A percentile compares a stretch with the other conserved stretches of the same genome.
Conservation (phyloP, 768 basidiomycete genomes). For the Cyclocybe aegerita region DNA sequence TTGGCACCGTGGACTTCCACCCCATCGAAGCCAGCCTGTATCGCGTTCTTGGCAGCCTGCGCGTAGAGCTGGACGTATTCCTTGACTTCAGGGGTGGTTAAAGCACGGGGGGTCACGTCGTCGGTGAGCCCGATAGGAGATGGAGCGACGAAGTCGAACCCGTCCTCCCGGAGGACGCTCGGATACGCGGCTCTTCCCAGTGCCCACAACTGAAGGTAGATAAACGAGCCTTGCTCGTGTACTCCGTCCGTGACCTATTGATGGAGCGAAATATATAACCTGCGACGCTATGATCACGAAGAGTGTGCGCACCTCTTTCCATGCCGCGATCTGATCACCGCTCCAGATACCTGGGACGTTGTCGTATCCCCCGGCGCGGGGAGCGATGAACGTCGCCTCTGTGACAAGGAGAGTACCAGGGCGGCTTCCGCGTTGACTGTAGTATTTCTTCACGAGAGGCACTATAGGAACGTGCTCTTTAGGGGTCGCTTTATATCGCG, state of each 20-base stretch:
- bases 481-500: constrained; percentile 38
- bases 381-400: constrained; percentile 56
- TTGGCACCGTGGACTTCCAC: constrained; percentile 47
- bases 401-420: constrained; percentile 57
- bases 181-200: constrained; percentile 43
- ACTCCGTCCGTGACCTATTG: constrained; percentile 50
- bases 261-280: not conserved
- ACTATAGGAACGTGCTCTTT: constrained; percentile 34
- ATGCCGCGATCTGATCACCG: constrained; percentile 54
- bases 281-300: not conserved
- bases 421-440: constrained; percentile 42
- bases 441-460: constrained; percentile 41
- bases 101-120: constrained; percentile 31
- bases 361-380: constrained; percentile 46
- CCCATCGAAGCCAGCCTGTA: constrained; percentile 74
- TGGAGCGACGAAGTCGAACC: constrained; percentile 31
- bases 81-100: constrained; percentile 48
- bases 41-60: constrained; percentile 54
- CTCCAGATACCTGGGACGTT: constrained; percentile 66
- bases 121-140: constrained; percentile 26
- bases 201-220: constrained; percentile 61
- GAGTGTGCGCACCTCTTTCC: constrained; percentile 46
- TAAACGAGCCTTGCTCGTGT: constrained; percentile 36
- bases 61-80: constrained; percentile 53
- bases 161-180: constrained; percentile 32